Conservation (phyloP, 169 alveolate genomes). For the Plasmodium gonderi region DNA sequence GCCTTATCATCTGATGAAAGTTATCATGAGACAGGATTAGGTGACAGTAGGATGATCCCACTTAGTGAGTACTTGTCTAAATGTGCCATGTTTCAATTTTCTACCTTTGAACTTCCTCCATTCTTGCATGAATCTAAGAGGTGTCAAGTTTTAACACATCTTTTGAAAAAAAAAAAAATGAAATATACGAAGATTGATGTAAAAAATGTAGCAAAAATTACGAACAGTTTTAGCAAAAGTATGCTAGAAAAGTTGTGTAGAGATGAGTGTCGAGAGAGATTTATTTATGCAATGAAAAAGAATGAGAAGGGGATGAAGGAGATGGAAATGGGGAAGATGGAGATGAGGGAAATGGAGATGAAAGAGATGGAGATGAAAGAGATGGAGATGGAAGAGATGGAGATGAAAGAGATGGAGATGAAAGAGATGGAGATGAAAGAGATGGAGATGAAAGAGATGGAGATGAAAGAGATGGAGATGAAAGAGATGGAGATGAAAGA, state of each 20-base stretch:
- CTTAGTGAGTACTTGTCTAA: neutral
- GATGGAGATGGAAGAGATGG: too few species aligned
- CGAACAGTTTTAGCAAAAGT: conserved; percentile 6
- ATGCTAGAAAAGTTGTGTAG: conserved; percentile 15
- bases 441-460: too few species aligned
- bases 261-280: conserved; percentile 57
- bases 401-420: too few species aligned
- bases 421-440: too few species aligned
- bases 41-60: neutral
- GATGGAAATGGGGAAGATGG: too few species aligned
- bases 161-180: conserved; percentile 12
- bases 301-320: too few species aligned
- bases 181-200: neutral
- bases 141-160: neutral
- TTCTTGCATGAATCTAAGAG: conserved; percentile 18
- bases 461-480: too few species aligned
- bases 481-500: too few species aligned
- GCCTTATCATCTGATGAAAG: neutral
- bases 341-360: too few species aligned
- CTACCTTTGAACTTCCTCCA: conserved; percentile 12
- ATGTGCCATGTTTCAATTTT: neutral
- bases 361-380: too few species aligned
- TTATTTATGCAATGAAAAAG: conserved; percentile 3
- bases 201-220: conserved; percentile 13
- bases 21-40: neutral